phyloP scores from a whole-genome alignment of 2,329 filamentous ascomycete genomes.

The Aspergillus texensis region DNA sequence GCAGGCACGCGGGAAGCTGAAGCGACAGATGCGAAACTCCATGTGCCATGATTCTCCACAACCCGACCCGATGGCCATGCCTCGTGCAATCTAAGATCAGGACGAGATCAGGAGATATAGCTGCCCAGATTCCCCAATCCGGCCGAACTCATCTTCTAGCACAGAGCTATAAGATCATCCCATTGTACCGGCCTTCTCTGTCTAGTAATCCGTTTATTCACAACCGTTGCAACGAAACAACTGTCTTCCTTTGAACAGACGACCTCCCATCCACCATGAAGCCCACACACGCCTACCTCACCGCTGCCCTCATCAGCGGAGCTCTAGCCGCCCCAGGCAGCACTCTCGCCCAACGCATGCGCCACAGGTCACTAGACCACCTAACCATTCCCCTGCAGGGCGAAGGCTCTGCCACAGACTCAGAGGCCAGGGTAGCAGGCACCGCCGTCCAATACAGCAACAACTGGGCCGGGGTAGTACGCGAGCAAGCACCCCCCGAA shows the following conservation, averaged over 20 bases:
- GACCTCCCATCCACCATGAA: conserved; percentile 30
- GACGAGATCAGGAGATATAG: not conserved
- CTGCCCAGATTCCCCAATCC: not conserved
- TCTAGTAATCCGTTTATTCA: not conserved
- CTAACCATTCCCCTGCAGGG: conserved; percentile 29
- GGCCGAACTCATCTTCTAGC: not conserved
- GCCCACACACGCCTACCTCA: conserved; percentile 24
- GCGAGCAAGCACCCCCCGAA: conserved; percentile 45
- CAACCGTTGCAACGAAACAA: not conserved
- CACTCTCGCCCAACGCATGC: conserved; percentile 31
- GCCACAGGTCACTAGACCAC: conserved; percentile 18
- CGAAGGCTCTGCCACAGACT: conserved; percentile 16
- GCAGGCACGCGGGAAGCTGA: not conserved
- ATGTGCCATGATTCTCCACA: not conserved
- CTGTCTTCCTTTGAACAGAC: not conserved
- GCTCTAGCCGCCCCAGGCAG: conserved; percentile 33
- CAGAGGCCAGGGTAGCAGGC: conserved; percentile 18
- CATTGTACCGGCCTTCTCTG: not conserved
- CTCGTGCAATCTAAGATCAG: not conserved
- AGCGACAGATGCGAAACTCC: not conserved
- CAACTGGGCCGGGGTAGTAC: conserved; percentile 64
- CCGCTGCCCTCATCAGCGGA: conserved; percentile 26
- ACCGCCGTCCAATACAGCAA: conserved; percentile 53
- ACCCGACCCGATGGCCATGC: not conserved
- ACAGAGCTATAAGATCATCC: not conserved